Percentiles rank a stretch among this genome's conserved stretches.
phyloP scores from a whole-genome alignment of 768 basidiomycete genomes.

The Boletus rubescentipes region DNA sequence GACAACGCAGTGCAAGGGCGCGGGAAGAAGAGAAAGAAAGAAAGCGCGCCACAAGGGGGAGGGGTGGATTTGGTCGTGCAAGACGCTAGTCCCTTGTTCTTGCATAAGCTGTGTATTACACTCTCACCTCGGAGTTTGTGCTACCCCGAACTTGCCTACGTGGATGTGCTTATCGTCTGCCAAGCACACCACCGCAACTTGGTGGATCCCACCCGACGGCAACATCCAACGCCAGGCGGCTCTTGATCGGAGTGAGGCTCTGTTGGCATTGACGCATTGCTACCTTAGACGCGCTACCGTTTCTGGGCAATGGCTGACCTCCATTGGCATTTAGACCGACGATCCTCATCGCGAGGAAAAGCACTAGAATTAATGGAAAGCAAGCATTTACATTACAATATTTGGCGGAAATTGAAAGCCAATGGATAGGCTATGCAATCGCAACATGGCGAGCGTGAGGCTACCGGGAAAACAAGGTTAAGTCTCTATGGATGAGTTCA shows the following conservation, averaged over 20 bases:
- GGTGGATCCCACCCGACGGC: not conserved
- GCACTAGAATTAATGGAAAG: not conserved
- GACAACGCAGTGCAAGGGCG: conserved; percentile 68
- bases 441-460: too few species aligned
- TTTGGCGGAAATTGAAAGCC: not conserved
- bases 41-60: conserved; percentile 39
- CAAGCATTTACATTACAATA: not conserved
- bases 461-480: too few species aligned
- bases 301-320: not conserved
- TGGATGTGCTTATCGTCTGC: not conserved
- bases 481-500: not conserved
- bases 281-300: not conserved
- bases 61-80: conserved; percentile 16
- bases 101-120: not conserved
- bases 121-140: not conserved
- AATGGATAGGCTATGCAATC: too few species aligned
- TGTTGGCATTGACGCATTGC: too few species aligned
- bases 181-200: not conserved
- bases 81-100: conserved; percentile 22
- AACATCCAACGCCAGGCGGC: not conserved
- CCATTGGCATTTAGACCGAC: not conserved
- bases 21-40: conserved; percentile 76
- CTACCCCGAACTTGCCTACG: not conserved
- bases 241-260: not conserved
- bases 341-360: not conserved